Evolutionary conservation across 1,284 basidiomycete species (phyloP).

Genomic region (Porodaedalea pini): DNA sequence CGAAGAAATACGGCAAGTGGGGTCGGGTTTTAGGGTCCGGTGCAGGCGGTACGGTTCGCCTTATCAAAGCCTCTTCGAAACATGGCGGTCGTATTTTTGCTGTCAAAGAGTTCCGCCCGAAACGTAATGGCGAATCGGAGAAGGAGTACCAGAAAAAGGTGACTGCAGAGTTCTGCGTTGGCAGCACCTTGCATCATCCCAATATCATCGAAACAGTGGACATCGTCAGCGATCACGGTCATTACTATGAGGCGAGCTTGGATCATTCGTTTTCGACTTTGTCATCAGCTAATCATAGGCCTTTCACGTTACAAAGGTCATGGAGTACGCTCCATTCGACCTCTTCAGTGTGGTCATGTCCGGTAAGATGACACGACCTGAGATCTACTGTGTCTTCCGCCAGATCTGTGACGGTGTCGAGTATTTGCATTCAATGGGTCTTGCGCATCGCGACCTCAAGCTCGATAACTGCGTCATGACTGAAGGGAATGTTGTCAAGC

Average conservation of each 20-base stretch:
- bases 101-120: slow-evolving; percentile 96
- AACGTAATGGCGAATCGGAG: slow-evolving; percentile 82
- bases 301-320: slow-evolving; percentile 58
- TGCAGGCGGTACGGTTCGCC: slow-evolving; percentile 94
- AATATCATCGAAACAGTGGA: slow-evolving; percentile 99
- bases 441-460: slow-evolving; percentile 98
- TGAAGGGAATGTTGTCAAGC: slow-evolving; percentile 88
- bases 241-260: slow-evolving; percentile 87
- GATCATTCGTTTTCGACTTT: slow-evolving; percentile 5
- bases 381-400: slow-evolving; percentile 98
- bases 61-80: slow-evolving; percentile 86
- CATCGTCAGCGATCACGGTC: slow-evolving; percentile 96
- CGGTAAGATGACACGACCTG: slow-evolving; percentile 95
- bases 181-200: slow-evolving; percentile 89
- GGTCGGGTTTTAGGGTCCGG: slow-evolving; percentile 93
- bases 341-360: slow-evolving; percentile 99
- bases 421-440: slow-evolving; percentile 95
- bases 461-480: slow-evolving; percentile 99
- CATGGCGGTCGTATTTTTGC: slow-evolving; percentile 84
- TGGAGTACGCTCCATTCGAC: slow-evolving; percentile 99
- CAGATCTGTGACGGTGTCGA: slow-evolving; percentile 98
- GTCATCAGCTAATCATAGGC: slow-evolving; percentile 17
- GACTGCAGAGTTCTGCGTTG: slow-evolving; percentile 97
- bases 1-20: slow-evolving; percentile 99
- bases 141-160: slow-evolving; percentile 99